Percentiles rank a stretch among this genome's conserved stretches.
Conservation (phyloP, 768 basidiomycete genomes). For the Pisolithus sp. region DNA sequence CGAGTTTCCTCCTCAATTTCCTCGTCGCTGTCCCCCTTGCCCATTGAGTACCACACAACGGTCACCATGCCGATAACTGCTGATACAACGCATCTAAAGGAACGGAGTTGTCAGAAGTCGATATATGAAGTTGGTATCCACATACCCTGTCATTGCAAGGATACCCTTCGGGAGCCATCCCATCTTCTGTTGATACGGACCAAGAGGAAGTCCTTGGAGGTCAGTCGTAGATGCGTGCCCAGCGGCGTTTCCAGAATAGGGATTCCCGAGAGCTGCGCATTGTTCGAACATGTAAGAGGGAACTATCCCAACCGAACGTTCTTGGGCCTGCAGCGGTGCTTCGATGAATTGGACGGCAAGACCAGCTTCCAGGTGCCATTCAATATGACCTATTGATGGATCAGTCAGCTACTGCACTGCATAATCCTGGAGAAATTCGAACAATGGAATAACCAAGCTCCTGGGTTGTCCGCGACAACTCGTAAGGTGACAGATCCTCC, state of each 20-base stretch:
- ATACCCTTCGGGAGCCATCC: slow-evolving; percentile 75
- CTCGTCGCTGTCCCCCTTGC: slow-evolving; percentile 66
- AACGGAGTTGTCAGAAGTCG: slow-evolving; percentile 15
- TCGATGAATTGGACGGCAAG: slow-evolving; percentile 82
- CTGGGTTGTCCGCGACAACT: slow-evolving; percentile 87
- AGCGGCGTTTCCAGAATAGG: slow-evolving; percentile 79
- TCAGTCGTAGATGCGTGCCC: slow-evolving; percentile 68
- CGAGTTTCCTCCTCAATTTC: slow-evolving; percentile 74
- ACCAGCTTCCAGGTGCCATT: slow-evolving; percentile 82
- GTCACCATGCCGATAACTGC: slow-evolving; percentile 77
- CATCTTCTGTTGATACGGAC: slow-evolving; percentile 66
- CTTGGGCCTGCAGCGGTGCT: slow-evolving; percentile 68
- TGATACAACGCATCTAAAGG: slow-evolving; percentile 66
- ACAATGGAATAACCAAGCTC: slow-evolving; percentile 85
- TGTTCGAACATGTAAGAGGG: slow-evolving; percentile 65
- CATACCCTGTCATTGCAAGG: slow-evolving; percentile 66
- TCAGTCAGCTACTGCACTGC: not conserved
- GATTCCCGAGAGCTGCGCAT: slow-evolving; percentile 55
- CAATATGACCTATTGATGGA: slow-evolving; percentile 56
- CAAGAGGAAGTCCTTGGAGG: slow-evolving; percentile 54
- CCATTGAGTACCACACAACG: slow-evolving; percentile 82
- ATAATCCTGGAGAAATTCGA: slow-evolving; percentile 20
- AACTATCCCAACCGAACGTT: slow-evolving; percentile 34
- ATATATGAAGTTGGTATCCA: not conserved
- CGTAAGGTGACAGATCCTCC: slow-evolving; percentile 66